phyloP scores from a whole-genome alignment of 371 early-diverging fungal species.

The Rhizopus microsporus region DNA sequence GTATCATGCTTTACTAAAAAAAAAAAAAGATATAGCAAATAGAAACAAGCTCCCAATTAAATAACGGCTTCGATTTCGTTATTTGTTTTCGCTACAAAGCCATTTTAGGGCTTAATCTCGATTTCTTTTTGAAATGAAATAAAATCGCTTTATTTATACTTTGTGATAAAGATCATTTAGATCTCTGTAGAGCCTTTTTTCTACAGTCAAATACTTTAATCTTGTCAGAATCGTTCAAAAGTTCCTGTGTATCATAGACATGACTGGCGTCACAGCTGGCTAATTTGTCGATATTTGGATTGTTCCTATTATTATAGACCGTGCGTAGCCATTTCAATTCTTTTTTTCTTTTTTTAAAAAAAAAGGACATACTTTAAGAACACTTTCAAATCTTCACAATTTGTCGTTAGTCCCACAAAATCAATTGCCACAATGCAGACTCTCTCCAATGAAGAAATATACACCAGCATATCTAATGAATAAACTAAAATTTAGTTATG shows the following conservation, averaged over 20 bases:
- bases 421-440: conserved; percentile 21
- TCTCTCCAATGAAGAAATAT: conserved; percentile 11
- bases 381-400: conserved; percentile 20
- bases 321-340: conserved; percentile 13
- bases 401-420: conserved; percentile 22
- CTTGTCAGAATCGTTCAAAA: conserved; percentile 17
- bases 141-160: conserved; percentile 4
- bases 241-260: conserved; percentile 16
- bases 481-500: conserved; percentile 12
- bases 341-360: conserved; percentile 16
- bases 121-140: conserved; percentile 5
- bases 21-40: conserved; percentile 6
- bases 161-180: conserved; percentile 10
- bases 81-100: not conserved
- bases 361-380: conserved; percentile 16
- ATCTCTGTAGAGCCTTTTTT: conserved; percentile 14
- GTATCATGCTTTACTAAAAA: conserved; percentile 13
- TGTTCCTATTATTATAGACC: conserved; percentile 15
- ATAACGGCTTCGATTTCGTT: conserved; percentile 7
- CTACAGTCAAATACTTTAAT: conserved; percentile 13
- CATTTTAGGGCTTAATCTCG: conserved; percentile 2
- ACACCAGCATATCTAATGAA: conserved; percentile 18
- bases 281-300: conserved; percentile 17
- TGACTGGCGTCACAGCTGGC: conserved; percentile 14
- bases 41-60: conserved; percentile 9